A percentile compares a stretch with the other conserved stretches of the same genome.
Evolutionary conservation across 2,329 filamentous ascomycete genomes (phyloP).

Genomic region (Gnomoniopsis smithogilvyi): DNA sequence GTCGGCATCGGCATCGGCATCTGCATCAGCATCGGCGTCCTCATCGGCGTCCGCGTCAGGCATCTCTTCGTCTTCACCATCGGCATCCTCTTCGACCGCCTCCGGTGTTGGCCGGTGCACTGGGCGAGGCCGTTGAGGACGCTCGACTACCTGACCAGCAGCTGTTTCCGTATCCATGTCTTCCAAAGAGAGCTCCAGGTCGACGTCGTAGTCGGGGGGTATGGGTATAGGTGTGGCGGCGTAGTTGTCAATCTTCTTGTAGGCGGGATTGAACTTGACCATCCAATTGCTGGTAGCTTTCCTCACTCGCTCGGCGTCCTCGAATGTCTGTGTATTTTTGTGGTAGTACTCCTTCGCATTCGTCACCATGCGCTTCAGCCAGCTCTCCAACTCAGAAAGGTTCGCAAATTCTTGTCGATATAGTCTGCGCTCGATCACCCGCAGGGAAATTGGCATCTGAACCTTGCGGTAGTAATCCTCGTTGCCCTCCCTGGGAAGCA

Average conservation of each 20-base stretch:
- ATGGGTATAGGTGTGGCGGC: conserved; percentile 71
- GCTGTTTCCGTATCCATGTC: conserved; percentile 12
- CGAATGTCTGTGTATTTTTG: conserved; percentile 68
- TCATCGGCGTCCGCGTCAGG: conserved; percentile 28
- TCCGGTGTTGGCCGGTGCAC: conserved; percentile 10
- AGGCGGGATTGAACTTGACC: conserved; percentile 82
- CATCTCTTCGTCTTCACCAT: conserved; percentile 25
- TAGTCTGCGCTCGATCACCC: conserved; percentile 73
- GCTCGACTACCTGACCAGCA: not conserved
- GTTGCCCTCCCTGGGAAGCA: conserved; percentile 62
- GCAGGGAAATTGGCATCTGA: conserved; percentile 74
- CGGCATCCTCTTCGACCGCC: conserved; percentile 20
- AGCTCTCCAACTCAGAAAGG: conserved; percentile 74
- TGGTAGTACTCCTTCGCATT: conserved; percentile 85
- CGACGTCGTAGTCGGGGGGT: conserved; percentile 45
- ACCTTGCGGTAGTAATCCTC: conserved; percentile 77
- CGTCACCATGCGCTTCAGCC: conserved; percentile 81
- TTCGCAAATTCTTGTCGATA: conserved; percentile 64
- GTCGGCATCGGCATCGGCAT: conserved; percentile 29
- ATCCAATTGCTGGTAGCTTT: conserved; percentile 87
- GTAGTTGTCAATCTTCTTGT: conserved; percentile 63
- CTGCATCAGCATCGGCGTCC: conserved; percentile 31
- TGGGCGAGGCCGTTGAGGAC: conserved; percentile 17
- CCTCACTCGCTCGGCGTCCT: conserved; percentile 81
- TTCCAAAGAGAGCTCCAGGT: conserved; percentile 10